Conservation (phyloP, 2,329 filamentous ascomycete genomes). For the Aspergillus sp. region DNA sequence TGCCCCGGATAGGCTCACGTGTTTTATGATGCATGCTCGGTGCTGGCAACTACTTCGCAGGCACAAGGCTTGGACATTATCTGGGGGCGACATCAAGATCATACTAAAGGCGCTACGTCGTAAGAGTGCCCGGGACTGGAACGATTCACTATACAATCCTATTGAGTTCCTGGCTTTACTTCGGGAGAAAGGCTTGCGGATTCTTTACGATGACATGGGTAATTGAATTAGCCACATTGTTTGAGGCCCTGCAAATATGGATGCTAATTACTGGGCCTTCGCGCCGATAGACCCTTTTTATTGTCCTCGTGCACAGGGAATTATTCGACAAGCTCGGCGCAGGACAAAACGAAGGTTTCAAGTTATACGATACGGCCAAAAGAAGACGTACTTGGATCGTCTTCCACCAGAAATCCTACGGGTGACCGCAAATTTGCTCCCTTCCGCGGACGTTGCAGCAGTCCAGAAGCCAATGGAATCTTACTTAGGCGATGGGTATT, state of each 20-base stretch:
- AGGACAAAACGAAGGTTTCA: background rate
- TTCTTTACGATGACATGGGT: background rate
- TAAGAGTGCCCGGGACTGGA: background rate
- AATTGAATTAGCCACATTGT: background rate
- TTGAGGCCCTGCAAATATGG: background rate
- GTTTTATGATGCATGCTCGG: background rate
- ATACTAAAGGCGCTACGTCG: background rate
- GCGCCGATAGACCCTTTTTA: background rate
- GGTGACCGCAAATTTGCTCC: background rate
- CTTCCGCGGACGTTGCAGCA: background rate
- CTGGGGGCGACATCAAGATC: background rate
- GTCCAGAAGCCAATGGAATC: background rate
- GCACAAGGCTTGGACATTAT: background rate
- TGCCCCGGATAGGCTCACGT: background rate
- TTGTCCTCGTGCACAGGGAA: background rate
- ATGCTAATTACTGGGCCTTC: background rate
- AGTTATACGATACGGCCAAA: background rate
- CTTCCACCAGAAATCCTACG: slow-evolving; percentile 1
- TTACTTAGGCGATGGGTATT: slow-evolving; percentile 3
- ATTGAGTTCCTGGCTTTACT: background rate
- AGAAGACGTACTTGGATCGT: background rate
- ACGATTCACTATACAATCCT: background rate
- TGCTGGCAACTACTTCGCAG: slow-evolving; percentile 2
- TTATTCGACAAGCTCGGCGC: background rate
- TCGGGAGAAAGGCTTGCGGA: no score